phyloP scores from a whole-genome alignment of 1,139 yeast genomes.

The Nakaseomyces nivariensis region DNA sequence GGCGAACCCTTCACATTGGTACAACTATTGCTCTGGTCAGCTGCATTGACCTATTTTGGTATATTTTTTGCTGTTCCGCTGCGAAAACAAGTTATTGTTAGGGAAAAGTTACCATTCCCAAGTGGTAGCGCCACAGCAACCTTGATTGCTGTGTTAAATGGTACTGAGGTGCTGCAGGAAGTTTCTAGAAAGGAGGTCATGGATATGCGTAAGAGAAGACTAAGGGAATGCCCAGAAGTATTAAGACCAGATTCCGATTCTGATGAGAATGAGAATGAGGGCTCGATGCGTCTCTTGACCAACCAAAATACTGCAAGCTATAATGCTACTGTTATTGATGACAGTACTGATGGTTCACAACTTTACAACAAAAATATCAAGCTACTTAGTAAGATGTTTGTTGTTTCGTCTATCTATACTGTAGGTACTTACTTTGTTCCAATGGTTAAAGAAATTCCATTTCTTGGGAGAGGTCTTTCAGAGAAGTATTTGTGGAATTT shows the following conservation, averaged over 20 bases:
- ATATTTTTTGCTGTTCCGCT: constrained; percentile 90
- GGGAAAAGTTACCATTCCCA: constrained; percentile 82
- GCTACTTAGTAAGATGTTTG: constrained; percentile 51
- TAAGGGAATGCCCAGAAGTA: constrained; percentile 27
- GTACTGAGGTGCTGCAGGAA: constrained; percentile 47
- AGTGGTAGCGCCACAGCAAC: constrained; percentile 97
- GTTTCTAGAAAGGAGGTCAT: constrained; percentile 23
- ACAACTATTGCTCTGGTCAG: constrained; percentile 69
- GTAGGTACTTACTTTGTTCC: constrained; percentile 66
- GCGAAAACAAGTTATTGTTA: constrained; percentile 72
- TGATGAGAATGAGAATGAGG: constrained; percentile 4
- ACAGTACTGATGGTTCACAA: constrained; percentile 8
- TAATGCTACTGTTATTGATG: neutral
- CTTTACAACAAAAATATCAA: constrained; percentile 48
- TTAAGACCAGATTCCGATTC: constrained; percentile 19
- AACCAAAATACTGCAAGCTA: neutral
- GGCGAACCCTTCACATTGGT: constrained; percentile 34
- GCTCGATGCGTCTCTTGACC: constrained; percentile 3
- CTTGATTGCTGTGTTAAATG: constrained; percentile 75
- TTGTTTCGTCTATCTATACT: constrained; percentile 64
- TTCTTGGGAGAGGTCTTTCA: constrained; percentile 64
- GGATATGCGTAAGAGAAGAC: constrained; percentile 21
- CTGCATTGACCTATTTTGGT: constrained; percentile 85
- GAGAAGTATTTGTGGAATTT: constrained; percentile 69
- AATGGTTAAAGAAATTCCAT: constrained; percentile 52